These are phyloP conservation scores for Vachellia collinsii DNA, from an alignment of 306 rosid species.

Conservation along the genomic window DNA sequence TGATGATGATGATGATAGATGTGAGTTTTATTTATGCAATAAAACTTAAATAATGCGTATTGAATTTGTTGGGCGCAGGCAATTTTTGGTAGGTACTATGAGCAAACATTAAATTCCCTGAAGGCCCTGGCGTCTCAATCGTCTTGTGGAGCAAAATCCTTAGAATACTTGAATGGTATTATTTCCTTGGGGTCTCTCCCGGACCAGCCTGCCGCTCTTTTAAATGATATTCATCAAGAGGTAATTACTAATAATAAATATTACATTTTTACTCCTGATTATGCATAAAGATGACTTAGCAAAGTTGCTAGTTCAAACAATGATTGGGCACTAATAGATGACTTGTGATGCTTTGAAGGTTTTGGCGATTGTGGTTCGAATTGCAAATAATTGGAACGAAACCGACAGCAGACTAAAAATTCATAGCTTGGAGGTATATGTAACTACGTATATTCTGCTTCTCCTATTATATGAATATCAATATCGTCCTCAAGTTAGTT, in stretches of 20 bases:
- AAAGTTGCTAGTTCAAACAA: background rate
- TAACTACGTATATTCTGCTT: background rate
- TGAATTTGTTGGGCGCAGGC: slow-evolving; percentile 25
- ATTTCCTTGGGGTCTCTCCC: background rate
- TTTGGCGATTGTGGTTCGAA: background rate
- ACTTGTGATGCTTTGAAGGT: slow-evolving; percentile 31
- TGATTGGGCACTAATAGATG: background rate
- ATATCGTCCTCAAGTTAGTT: too few relatives aligned
- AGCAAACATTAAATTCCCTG: background rate
- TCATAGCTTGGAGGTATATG: slow-evolving; percentile 31
- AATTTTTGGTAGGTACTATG: slow-evolving; percentile 15
- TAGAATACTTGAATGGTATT: background rate
- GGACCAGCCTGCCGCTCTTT: background rate
- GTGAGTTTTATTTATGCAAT: background rate
- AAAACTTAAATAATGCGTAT: background rate
- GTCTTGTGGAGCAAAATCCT: background rate
- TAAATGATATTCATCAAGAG: slow-evolving; percentile 1
- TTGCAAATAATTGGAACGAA: background rate
- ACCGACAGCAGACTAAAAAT: background rate
- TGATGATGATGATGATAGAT: background rate
- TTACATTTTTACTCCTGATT: too few relatives aligned
- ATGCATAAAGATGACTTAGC: background rate
- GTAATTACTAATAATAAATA: background rate
- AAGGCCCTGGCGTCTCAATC: background rate
- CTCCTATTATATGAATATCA: background rate